Evolutionary conservation across 495 filamentous ascomycete species (phyloP).

Genomic region (Amniculicola lignicola): DNA sequence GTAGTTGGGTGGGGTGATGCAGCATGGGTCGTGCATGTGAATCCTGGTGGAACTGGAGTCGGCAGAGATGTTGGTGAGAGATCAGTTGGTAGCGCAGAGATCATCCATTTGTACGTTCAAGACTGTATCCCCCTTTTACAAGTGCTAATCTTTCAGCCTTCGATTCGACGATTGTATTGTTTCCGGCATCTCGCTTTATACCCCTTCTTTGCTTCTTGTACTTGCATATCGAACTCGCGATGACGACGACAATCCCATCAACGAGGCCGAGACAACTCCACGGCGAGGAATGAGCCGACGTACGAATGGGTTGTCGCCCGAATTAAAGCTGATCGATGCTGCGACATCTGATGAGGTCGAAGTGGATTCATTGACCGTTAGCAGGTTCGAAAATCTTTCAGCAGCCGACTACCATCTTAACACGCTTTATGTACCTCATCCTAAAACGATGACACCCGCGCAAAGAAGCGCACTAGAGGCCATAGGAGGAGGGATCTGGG

Average conservation of each 20-base stretch:
- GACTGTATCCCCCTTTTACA: neutral
- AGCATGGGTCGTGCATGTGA: conserved; percentile 91
- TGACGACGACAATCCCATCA: conserved; percentile 55
- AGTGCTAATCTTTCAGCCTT: conserved; percentile 57
- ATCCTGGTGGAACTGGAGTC: conserved; percentile 65
- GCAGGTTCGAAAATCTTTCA: conserved; percentile 79
- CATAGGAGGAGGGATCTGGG: conserved; percentile 64
- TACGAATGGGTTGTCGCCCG: conserved; percentile 74
- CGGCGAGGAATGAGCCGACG: conserved; percentile 61
- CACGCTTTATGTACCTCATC: conserved; percentile 70
- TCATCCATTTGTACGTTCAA: conserved; percentile 79
- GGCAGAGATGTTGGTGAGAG: conserved; percentile 69
- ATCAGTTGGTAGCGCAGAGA: conserved; percentile 76
- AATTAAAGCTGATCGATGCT: conserved; percentile 86
- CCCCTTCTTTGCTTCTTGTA: conserved; percentile 80
- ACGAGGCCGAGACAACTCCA: conserved; percentile 51
- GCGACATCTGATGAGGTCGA: conserved; percentile 70
- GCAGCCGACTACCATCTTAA: conserved; percentile 89
- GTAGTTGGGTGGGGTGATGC: conserved; percentile 93
- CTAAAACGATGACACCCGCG: conserved; percentile 53
- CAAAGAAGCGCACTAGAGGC: conserved; percentile 69
- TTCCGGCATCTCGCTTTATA: conserved; percentile 96
- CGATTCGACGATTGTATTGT: conserved; percentile 88
- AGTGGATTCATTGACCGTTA: conserved; percentile 76
- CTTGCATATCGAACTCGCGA: conserved; percentile 80